phyloP scores from a whole-genome alignment of 2,329 filamentous ascomycete species.

The Penicillium sp. region DNA sequence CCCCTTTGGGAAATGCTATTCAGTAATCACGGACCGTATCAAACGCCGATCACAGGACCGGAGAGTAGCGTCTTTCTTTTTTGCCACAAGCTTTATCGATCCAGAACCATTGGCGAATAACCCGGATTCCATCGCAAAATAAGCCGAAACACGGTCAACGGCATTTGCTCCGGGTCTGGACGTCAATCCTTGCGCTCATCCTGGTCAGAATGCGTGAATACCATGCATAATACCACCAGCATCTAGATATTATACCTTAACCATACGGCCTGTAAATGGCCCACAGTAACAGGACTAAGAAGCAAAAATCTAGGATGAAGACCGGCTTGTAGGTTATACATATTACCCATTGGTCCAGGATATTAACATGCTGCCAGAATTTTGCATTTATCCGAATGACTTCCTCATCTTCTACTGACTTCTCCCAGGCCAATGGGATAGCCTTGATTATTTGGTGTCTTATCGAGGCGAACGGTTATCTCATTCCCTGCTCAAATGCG shows the following conservation, averaged over 20 bases:
- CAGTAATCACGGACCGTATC: neutral
- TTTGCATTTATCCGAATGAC: too few relatives aligned
- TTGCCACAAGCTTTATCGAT: neutral
- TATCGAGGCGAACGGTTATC: too few relatives aligned
- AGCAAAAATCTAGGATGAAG: neutral
- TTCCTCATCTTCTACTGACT: too few relatives aligned
- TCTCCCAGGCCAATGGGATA: too few relatives aligned
- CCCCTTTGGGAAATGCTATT: neutral
- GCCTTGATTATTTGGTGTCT: too few relatives aligned
- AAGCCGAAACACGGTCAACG: neutral
- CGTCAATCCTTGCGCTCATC: neutral
- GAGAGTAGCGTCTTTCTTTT: neutral
- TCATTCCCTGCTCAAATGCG: too few relatives aligned
- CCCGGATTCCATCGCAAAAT: neutral
- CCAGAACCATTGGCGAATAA: neutral
- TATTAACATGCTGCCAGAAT: too few relatives aligned
- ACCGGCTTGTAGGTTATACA: neutral
- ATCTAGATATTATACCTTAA: neutral
- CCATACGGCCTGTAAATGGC: too few relatives aligned
- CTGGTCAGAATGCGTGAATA: neutral
- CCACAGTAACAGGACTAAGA: neutral
- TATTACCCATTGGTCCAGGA: neutral
- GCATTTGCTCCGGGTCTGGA: neutral
- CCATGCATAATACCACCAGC: neutral
- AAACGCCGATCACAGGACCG: neutral